A percentile compares a stretch with the other conserved stretches of the same genome.
These are phyloP conservation scores for Cercospora sesami DNA, from an alignment of 2,329 filamentous ascomycete species.

Conservation along the genomic window DNA sequence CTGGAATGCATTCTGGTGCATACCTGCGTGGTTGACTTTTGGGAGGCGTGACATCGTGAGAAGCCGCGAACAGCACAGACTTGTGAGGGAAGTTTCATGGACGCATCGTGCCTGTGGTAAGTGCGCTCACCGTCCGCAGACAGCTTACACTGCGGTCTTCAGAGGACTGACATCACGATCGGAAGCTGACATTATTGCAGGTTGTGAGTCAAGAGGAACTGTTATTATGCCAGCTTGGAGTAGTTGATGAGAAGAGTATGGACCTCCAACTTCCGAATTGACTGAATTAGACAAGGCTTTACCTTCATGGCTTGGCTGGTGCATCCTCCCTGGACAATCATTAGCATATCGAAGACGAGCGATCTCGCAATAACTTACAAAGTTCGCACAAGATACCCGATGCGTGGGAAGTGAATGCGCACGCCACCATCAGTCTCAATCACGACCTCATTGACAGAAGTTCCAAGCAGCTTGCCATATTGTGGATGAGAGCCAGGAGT, in stretches of 20 bases:
- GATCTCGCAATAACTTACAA: conserved; percentile 11
- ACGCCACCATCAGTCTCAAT: conserved; percentile 36
- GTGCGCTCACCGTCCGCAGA: not conserved
- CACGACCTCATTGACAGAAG: conserved; percentile 31
- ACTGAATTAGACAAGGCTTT: not conserved
- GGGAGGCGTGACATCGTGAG: not conserved
- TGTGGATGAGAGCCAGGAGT: conserved; percentile 34
- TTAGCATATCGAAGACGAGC: not conserved
- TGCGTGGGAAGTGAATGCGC: conserved; percentile 43
- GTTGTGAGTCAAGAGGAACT: not conserved
- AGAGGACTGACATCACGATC: not conserved
- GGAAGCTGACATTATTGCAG: not conserved
- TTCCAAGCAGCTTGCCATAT: conserved; percentile 34
- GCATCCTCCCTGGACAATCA: not conserved
- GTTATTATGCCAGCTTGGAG: not conserved
- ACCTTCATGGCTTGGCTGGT: conserved; percentile 5
- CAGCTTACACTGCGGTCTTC: not conserved
- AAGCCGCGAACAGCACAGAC: not conserved
- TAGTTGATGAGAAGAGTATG: not conserved
- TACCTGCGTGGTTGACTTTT: not conserved
- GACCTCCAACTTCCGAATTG: not conserved
- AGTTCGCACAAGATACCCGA: conserved; percentile 39
- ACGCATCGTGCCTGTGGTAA: not conserved
- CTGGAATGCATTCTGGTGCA: not conserved
- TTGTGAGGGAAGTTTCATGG: not conserved